Base-by-base conservation (phyloP, 202 grass and related monocot genomes). In the Schoenoplectus tabernaemontani region DNA sequence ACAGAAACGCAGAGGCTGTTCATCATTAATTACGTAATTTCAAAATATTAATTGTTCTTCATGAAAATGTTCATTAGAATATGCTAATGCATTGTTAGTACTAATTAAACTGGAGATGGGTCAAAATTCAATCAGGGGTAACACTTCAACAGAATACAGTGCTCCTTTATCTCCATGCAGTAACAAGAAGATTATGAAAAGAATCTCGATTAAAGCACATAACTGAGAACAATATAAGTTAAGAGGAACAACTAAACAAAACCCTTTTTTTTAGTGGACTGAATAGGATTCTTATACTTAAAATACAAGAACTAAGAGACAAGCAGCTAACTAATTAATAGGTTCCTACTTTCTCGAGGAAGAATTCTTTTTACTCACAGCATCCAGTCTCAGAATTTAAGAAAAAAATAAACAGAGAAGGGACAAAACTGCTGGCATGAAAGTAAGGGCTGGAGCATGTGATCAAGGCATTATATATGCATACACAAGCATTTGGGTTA, bases 181-280 rank as follows among this genome's bases (percentile, higher is more conserved):
- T 57, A 64, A 28, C 81, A 80, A 83, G 38, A 66, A 68, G 46
- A 81, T 67, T 42, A 84, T 76, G 85, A 20, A 89, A 90, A 93
- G 91, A 92, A 97, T 97, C 86, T 90, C 78, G 58, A 53, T 83
- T 78, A 92, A 90, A 89, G 91, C 89, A 76, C 57, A 90, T 81
- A 86, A 67, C 7, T 86, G 80, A 70, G 89, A 89, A 92, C 80
- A 86, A 82, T 73, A 89, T 86, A 87, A 69, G 91, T 82, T 90
- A 90, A 90, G 43, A 46, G n/a, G 22, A 60, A 23, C 54, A 90
- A 22, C 67, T 92, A 93, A 81, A 83, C 69, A 90, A 90, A 76
- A 84, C 73, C 44, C 22, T 64, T 47, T 72, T 78, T 56, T 59
- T 81, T 85, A 88, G 64, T 77, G 82, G 73, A 82, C 80, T 88